These are phyloP conservation scores for Peronospora belbahrii DNA, from an alignment of 352 stramenopile genomes.

Conservation along the genomic window DNA sequence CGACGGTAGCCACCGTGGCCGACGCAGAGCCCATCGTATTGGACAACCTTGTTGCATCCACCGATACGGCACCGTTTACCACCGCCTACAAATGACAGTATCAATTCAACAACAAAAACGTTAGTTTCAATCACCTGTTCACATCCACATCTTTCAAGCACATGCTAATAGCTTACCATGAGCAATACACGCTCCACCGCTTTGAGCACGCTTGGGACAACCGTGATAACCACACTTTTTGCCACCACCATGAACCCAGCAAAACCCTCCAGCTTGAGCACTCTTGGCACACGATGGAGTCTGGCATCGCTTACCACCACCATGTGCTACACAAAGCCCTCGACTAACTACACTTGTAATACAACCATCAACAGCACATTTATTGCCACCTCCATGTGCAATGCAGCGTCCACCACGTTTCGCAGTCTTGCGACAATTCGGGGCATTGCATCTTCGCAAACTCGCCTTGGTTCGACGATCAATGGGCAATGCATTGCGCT, in stretches of 20 bases:
- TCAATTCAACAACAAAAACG: background rate
- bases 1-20: slow-evolving; percentile 42
- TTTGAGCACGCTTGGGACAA: slow-evolving; percentile 42
- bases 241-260: slow-evolving; percentile 43
- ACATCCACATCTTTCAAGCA: background rate
- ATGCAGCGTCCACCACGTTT: slow-evolving; percentile 45
- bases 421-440: slow-evolving; percentile 35
- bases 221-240: slow-evolving; percentile 45
- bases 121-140: background rate
- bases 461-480: slow-evolving; percentile 2
- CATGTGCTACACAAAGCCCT: slow-evolving; percentile 48
- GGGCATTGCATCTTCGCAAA: slow-evolving; percentile 24
- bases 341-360: slow-evolving; percentile 42
- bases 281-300: slow-evolving; percentile 19
- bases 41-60: slow-evolving; percentile 39
- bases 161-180: slow-evolving; percentile 26
- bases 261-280: slow-evolving; percentile 32
- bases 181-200: slow-evolving; percentile 38
- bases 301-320: slow-evolving; percentile 43
- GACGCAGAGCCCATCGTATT: slow-evolving; percentile 41
- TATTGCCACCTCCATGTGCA: slow-evolving; percentile 41
- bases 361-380: slow-evolving; percentile 38
- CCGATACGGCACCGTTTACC: slow-evolving; percentile 29
- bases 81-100: slow-evolving; percentile 13
- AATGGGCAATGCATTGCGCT: background rate